These are phyloP conservation scores for Plantago rigida DNA, from an alignment of 305 asterid genomes.

Conservation along the genomic window DNA sequence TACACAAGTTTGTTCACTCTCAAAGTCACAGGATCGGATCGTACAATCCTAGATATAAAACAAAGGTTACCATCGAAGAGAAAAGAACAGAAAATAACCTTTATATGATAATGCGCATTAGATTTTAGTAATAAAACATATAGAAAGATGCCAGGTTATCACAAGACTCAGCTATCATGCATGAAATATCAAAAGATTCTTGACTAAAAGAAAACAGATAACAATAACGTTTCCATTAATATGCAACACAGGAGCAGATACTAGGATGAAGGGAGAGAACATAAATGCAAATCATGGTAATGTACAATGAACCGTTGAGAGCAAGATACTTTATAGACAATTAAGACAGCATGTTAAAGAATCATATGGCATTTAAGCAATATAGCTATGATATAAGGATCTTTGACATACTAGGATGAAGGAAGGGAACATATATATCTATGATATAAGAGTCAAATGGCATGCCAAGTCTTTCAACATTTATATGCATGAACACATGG, in stretches of 20 bases:
- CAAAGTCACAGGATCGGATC: constrained; percentile 93
- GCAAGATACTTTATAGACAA: not conserved
- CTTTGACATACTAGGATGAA: not conserved
- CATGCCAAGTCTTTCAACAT: not conserved
- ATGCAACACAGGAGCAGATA: too few relatives aligned
- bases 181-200: too few relatives aligned
- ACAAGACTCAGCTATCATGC: too few relatives aligned
- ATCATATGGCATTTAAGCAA: not conserved
- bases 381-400: not conserved
- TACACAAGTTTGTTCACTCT: constrained; percentile 90
- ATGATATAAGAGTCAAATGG: not conserved
- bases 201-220: too few relatives aligned
- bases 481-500: constrained; percentile 4
- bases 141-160: too few relatives aligned
- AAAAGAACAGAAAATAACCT: not conserved
- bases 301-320: not conserved
- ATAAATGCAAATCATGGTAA: too few relatives aligned
- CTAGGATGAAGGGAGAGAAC: too few relatives aligned
- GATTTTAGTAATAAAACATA: not conserved
- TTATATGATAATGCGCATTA: not conserved
- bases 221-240: too few relatives aligned
- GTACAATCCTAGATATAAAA: constrained; percentile 73
- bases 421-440: not conserved
- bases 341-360: too few relatives aligned
- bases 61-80: constrained; percentile 21